These are phyloP conservation scores for Hypholoma fasciculare DNA, from an alignment of 768 basidiomycete genomes.

Conservation along the genomic window DNA sequence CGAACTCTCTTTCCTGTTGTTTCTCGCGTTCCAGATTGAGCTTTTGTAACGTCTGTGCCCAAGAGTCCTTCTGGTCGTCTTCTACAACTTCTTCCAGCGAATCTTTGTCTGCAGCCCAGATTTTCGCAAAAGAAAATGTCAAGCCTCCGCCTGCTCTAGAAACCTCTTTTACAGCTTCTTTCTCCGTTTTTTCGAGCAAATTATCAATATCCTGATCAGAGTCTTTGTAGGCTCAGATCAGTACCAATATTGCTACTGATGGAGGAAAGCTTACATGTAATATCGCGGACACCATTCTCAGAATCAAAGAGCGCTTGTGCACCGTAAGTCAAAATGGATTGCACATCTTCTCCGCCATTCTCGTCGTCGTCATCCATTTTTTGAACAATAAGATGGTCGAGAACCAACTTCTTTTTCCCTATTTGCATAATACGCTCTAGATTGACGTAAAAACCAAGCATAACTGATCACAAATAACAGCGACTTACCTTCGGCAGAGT, in stretches of 20 bases:
- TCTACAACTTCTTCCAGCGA: conserved; percentile 67
- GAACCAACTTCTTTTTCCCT: conserved; percentile 93
- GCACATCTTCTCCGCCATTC: conserved; percentile 70
- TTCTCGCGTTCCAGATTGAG: conserved; percentile 46
- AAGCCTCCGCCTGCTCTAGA: conserved; percentile 48
- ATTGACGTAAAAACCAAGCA: conserved; percentile 6
- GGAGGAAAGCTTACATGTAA: conserved; percentile 52
- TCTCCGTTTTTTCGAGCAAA: conserved; percentile 83
- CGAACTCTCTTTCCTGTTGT: conserved; percentile 42
- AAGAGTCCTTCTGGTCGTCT: conserved; percentile 71
- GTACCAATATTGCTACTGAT: not conserved
- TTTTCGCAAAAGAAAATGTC: conserved; percentile 85
- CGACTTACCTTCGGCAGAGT: conserved; percentile 79
- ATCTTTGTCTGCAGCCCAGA: conserved; percentile 86
- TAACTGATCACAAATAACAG: not conserved
- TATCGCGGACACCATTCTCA: conserved; percentile 59
- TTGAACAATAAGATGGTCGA: conserved; percentile 95
- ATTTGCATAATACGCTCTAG: conserved; percentile 88
- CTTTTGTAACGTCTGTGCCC: conserved; percentile 69
- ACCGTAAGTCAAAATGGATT: conserved; percentile 87
- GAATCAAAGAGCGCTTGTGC: conserved; percentile 84
- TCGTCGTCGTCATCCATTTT: conserved; percentile 91
- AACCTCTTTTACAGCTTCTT: conserved; percentile 60
- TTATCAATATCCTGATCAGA: conserved; percentile 81
- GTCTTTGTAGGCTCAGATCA: conserved; percentile 40